phyloP scores from a whole-genome alignment of 805 yeast genomes.

The Starmerella vitae region DNA sequence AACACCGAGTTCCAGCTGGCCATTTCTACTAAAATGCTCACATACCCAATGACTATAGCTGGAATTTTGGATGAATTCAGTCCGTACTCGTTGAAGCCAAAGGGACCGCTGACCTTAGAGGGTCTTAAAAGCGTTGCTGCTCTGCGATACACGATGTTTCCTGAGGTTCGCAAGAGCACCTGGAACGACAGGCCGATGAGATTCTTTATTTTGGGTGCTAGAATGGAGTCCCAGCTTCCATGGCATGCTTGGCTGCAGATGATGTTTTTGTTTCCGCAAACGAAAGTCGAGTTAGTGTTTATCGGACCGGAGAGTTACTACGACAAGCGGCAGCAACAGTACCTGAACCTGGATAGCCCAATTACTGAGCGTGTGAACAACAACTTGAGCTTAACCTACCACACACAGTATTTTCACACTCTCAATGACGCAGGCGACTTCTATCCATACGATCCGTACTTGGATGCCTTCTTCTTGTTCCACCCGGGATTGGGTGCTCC shows the following conservation, averaged over 20 bases:
- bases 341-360: conserved; percentile 37
- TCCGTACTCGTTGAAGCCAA: conserved; percentile 68
- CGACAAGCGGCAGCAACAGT: conserved; percentile 55
- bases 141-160: conserved; percentile 75
- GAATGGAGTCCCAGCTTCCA: conserved; percentile 88
- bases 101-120: conserved; percentile 79
- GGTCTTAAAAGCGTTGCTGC: conserved; percentile 92
- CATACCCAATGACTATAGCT: conserved; percentile 84
- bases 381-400: conserved; percentile 59
- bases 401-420: conserved; percentile 84
- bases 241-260: conserved; percentile 93
- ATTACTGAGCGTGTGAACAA: conserved; percentile 60
- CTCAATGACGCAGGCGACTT: conserved; percentile 85
- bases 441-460: conserved; percentile 95
- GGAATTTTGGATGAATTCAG: conserved; percentile 70
- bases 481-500: conserved; percentile 89
- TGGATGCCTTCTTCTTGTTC: conserved; percentile 84
- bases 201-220: conserved; percentile 77
- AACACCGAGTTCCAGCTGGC: conserved; percentile 94
- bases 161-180: conserved; percentile 42
- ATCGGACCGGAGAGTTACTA: conserved; percentile 85
- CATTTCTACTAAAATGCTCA: conserved; percentile 84
- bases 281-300: conserved; percentile 74
- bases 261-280: conserved; percentile 69
- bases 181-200: conserved; percentile 81